Evolutionary conservation across 2,329 filamentous ascomycete genomes (phyloP), one percentile per base, ranked within the genome.

Genomic region (Talaromyces sp.): DNA sequence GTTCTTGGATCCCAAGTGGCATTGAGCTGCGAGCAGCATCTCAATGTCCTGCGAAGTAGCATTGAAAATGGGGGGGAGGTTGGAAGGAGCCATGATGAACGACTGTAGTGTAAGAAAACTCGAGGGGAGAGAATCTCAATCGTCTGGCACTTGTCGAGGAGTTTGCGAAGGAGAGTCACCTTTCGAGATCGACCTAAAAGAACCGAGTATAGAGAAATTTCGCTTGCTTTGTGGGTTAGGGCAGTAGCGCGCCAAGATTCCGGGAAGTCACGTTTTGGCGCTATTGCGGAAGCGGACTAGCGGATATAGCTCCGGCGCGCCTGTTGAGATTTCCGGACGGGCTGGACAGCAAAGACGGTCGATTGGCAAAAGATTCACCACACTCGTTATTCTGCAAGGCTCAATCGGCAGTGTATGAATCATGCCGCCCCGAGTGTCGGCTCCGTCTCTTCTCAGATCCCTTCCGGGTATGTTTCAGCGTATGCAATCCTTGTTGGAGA

Each of bases 1-100:
- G 88, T 99, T 99, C 91, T 98, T 98, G 83, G 89, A 92, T 76
- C 95, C 95, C 74, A 98, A 88, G 84, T 99, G 96, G 83, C 85
- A 88, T 85, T 98, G 93, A 76, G 96, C 93, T 77, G 93, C 90
- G 75, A 99, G 90, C 78, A 99, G 92, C 91, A 93, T 95, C 91
- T 99, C 95, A 84, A 99, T 96, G 85, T 99, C 95, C 85, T 96
- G 88, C 78, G 88, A 89, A 76, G 95, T 98, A 78, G 95, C 91
- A 86, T 96, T 95, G 89, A 99, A 96, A 77, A 90, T 85, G 71
- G 93, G 85, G 79, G 95, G 95, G 71, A 97, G 90, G 85, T 97
- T 96, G 76, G 88, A 86, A 80, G 93, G 91, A 79, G 93, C 92
- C 93, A 97, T 97, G 80, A 88, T 95, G 88, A 84, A 80, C 79